Percentiles rank a stretch among this genome's conserved stretches.
Conservation (phyloP, 495 filamentous ascomycete genomes). For the Daldinia bambusicola region DNA sequence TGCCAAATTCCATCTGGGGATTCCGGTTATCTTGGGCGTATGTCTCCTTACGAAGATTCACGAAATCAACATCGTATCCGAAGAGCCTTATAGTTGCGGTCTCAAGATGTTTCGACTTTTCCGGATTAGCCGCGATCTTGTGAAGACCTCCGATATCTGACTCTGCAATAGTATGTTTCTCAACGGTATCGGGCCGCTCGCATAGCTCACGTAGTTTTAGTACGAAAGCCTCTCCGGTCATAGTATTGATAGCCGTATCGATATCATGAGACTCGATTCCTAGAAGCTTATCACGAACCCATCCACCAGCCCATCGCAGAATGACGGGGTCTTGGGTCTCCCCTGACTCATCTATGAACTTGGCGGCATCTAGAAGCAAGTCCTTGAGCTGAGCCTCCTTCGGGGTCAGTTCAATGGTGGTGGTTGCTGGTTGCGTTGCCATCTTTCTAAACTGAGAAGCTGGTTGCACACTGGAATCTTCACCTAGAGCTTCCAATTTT, state of each 20-base stretch:
- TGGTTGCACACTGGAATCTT: slow-evolving; percentile 19
- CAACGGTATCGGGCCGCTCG: slow-evolving; percentile 54
- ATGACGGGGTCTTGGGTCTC: slow-evolving; percentile 61
- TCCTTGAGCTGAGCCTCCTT: slow-evolving; percentile 73
- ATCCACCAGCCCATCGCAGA: slow-evolving; percentile 94
- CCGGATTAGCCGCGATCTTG: slow-evolving; percentile 88
- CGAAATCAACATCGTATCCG: slow-evolving; percentile 90
- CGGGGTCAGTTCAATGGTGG: slow-evolving; percentile 68
- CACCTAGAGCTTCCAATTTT: slow-evolving; percentile 38
- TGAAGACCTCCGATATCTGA: slow-evolving; percentile 72
- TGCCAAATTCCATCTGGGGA: slow-evolving; percentile 93
- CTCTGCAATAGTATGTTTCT: slow-evolving; percentile 58
- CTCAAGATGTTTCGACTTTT: slow-evolving; percentile 97
- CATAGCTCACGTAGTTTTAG: slow-evolving; percentile 67
- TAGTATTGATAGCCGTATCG: slow-evolving; percentile 91
- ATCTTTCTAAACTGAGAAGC: slow-evolving; percentile 41
- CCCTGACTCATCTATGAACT: slow-evolving; percentile 69
- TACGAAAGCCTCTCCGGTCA: slow-evolving; percentile 91
- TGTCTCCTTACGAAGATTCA: slow-evolving; percentile 92
- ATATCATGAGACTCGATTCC: slow-evolving; percentile 86
- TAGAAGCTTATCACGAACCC: slow-evolving; percentile 97
- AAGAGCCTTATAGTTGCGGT: slow-evolving; percentile 88
- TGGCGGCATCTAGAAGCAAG: slow-evolving; percentile 79
- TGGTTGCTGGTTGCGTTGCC: slow-evolving; percentile 43
- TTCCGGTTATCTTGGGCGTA: slow-evolving; percentile 88